Percentiles rank a stretch among this genome's conserved stretches.
Evolutionary conservation across 2,329 filamentous ascomycete species (phyloP).

Genomic region (Orbilia blumenaviensis): DNA sequence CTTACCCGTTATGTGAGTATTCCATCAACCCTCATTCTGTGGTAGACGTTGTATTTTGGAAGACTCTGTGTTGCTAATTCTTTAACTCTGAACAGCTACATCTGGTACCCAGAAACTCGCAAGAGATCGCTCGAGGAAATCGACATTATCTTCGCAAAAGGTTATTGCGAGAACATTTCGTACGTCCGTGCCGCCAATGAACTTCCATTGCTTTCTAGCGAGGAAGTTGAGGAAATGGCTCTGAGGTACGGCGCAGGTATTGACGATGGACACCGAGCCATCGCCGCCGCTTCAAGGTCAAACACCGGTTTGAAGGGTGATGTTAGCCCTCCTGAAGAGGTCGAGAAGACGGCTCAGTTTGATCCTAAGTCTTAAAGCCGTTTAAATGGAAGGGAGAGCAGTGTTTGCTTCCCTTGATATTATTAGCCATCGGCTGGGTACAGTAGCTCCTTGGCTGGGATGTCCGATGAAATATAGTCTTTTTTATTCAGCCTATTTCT

Average conservation of each 20-base stretch:
- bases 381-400: too few relatives aligned
- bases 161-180: slow-evolving; percentile 68
- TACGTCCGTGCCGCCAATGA: slow-evolving; percentile 70
- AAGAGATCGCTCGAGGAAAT: slow-evolving; percentile 62
- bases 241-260: slow-evolving; percentile 58
- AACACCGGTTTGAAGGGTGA: slow-evolving; percentile 11
- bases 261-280: slow-evolving; percentile 27
- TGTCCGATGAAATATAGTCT: too few relatives aligned
- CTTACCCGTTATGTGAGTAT: slow-evolving; percentile 61
- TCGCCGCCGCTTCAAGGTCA: slow-evolving; percentile 3
- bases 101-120: slow-evolving; percentile 24
- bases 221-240: slow-evolving; percentile 67
- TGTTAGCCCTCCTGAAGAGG: slow-evolving; percentile 2
- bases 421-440: too few relatives aligned
- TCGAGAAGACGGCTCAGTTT: background rate
- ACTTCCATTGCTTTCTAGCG: slow-evolving; percentile 66
- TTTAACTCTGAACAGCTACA: background rate
- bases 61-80: background rate
- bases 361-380: background rate
- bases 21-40: slow-evolving; percentile 54
- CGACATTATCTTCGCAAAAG: slow-evolving; percentile 63
- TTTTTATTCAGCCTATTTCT: too few relatives aligned
- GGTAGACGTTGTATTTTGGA: background rate
- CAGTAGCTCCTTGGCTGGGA: too few relatives aligned
- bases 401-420: too few relatives aligned